phyloP scores from a whole-genome alignment of 805 yeast genomes.

The Peterozyma xylosa region DNA sequence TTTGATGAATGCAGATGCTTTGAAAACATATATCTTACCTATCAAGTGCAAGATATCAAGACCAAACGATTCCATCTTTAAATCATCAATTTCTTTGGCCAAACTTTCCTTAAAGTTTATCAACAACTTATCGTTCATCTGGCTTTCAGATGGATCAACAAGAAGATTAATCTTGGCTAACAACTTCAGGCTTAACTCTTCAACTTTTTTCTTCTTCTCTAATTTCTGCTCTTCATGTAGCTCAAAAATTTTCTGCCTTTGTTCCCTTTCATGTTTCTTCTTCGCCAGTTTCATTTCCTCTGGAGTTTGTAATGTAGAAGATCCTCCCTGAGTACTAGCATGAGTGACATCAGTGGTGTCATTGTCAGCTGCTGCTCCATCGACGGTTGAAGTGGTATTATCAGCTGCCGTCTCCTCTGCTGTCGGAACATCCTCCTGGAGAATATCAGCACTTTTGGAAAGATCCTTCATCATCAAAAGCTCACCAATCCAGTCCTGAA shows the following conservation, averaged over 20 bases:
- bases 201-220: conserved; percentile 38
- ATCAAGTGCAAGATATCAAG: conserved; percentile 70
- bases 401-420: conserved; percentile 33
- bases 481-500: conserved; percentile 83
- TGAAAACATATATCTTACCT: conserved; percentile 61
- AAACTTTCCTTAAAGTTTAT: conserved; percentile 53
- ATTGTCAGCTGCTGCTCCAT: conserved; percentile 1
- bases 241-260: conserved; percentile 15
- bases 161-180: conserved; percentile 27
- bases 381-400: conserved; percentile 17
- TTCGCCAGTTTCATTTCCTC: background rate
- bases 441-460: conserved; percentile 48
- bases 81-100: conserved; percentile 73
- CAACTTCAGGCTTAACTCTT: conserved; percentile 53
- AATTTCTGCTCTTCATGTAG: conserved; percentile 19
- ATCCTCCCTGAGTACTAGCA: background rate
- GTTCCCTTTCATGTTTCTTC: conserved; percentile 7
- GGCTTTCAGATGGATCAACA: conserved; percentile 31
- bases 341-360: conserved; percentile 4
- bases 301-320: background rate
- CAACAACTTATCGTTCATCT: conserved; percentile 35
- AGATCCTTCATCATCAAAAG: conserved; percentile 71
- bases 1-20: conserved; percentile 57
- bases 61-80: conserved; percentile 83
- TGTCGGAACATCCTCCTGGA: conserved; percentile 16